Percentiles rank a stretch among this genome's conserved stretches.
Conservation (phyloP, 768 basidiomycete genomes). For the Lactarius hatsudake region DNA sequence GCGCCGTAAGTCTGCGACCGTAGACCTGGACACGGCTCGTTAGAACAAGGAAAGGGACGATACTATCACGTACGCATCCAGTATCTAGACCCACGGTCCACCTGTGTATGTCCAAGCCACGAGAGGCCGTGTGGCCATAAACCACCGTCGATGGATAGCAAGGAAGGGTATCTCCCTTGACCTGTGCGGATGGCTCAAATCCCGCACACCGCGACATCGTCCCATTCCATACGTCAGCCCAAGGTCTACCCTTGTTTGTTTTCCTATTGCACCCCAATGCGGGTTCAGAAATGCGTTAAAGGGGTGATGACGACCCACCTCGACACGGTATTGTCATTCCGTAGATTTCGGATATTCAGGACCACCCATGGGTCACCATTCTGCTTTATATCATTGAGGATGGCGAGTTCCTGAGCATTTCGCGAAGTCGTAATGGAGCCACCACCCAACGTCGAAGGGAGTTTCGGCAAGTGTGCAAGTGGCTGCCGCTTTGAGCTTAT, state of each 20-base stretch:
- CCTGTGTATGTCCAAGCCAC: slow-evolving; percentile 77
- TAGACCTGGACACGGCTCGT: slow-evolving; percentile 44
- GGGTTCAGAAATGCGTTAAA: background rate
- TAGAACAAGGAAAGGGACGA: slow-evolving; percentile 3
- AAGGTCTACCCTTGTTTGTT: slow-evolving; percentile 57
- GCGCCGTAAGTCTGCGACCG: slow-evolving; percentile 58
- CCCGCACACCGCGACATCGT: slow-evolving; percentile 60
- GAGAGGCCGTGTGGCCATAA: slow-evolving; percentile 81
- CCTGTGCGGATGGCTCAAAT: slow-evolving; percentile 34
- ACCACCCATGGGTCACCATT: slow-evolving; percentile 76
- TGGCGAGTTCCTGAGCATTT: slow-evolving; percentile 58
- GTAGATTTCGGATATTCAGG: slow-evolving; percentile 64
- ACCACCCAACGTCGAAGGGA: slow-evolving; percentile 5
- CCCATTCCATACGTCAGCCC: slow-evolving; percentile 73
- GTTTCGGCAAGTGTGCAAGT: slow-evolving; percentile 36
- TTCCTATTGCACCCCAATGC: slow-evolving; percentile 25
- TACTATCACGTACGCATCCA: slow-evolving; percentile 63
- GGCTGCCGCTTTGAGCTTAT: slow-evolving; percentile 60
- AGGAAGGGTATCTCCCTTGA: slow-evolving; percentile 39
- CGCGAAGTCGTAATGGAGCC: slow-evolving; percentile 39
- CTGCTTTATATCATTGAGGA: slow-evolving; percentile 69
- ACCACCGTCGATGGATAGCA: slow-evolving; percentile 77
- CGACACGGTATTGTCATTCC: slow-evolving; percentile 38
- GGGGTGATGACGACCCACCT: slow-evolving; percentile 34
- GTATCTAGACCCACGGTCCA: slow-evolving; percentile 87